Conservation (phyloP, 1,284 basidiomycete genomes). For the Puccinia novopanici region DNA sequence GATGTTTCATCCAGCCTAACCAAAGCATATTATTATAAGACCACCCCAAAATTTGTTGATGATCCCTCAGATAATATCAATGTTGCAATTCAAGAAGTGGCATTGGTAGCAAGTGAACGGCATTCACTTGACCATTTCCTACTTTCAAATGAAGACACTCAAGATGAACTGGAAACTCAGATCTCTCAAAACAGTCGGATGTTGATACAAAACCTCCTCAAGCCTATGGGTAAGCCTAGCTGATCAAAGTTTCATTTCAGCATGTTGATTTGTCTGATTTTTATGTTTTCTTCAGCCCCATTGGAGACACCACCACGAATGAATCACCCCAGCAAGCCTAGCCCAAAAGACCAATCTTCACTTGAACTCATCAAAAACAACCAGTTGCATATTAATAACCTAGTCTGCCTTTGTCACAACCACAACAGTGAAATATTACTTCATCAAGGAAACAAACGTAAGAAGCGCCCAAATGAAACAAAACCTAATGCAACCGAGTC, state of each 20-base stretch:
- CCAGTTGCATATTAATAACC: not conserved
- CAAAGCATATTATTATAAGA: not conserved
- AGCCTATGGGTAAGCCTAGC: not conserved
- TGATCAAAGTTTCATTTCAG: not conserved
- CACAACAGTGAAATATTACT: not conserved
- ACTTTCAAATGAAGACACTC: not conserved
- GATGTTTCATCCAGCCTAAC: not conserved
- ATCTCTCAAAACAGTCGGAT: not conserved
- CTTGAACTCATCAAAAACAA: not conserved
- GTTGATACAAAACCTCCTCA: not conserved
- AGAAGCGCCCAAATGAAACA: not conserved
- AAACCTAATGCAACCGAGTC: too few species aligned
- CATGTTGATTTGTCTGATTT: too few species aligned
- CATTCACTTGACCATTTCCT: not conserved
- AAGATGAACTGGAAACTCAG: not conserved
- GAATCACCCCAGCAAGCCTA: not conserved
- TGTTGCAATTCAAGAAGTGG: not conserved
- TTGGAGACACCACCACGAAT: too few species aligned
- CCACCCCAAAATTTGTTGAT: not conserved
- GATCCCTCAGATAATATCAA: not conserved
- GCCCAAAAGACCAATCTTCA: not conserved
- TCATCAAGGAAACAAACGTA: conserved; percentile 7
- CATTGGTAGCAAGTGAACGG: not conserved
- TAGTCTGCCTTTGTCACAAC: not conserved
- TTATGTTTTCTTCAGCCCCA: too few species aligned